Evolutionary conservation across 805 yeast genomes (phyloP), one percentile per base, ranked within the genome.

Genomic region (Candida parachauliodes): DNA sequence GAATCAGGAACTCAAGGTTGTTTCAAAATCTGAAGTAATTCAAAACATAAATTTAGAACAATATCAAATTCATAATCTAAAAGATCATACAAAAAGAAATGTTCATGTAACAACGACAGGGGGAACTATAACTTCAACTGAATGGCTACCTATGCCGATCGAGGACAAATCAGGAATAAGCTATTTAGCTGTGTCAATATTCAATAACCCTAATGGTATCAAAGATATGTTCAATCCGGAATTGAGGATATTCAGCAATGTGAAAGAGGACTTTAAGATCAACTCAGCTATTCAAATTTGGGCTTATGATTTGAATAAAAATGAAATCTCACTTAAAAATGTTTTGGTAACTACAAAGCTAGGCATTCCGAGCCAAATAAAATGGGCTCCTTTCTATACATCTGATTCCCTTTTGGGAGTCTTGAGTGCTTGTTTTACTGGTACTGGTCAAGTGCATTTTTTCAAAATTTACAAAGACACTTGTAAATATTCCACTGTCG

Each of bases 401-500:
- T 45, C 34, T 2, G 27, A 12, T 4, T 48, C 47, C 42, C 46
- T 43, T 2, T 31, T 71, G 11, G 79, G 78, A 2, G 60, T 72
- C 0, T 46, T 81, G n/a, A 70, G 70, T 4, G 78, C 76, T 8
- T 63, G 66, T 0, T 76, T 77, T 43, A 74, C 75, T 28, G 83
- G 79, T 52, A 27, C 18, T 27, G 89, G 89, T 0, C 53, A 62
- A 4, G 53, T 78, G 4, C 77, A 76, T 39, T 48, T 80, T 4
- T 51, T 79, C 12, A 65, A 66, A 33, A 48, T 79, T 0, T 37
- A 49, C 2, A 29, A 62, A 2, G 49, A 51, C 1, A 54, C 52
- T 15, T 40, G 55, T 2, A 33, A 42, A 6, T 45, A 39, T 32
- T 43, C 48, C 7, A 40, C 42, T 5, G 45, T 63, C 6, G 33